Percentiles rank a stretch among this genome's conserved stretches.
Evolutionary conservation across 495 filamentous ascomycete genomes (phyloP).

Genomic region (Penicillium dipodomyicola): DNA sequence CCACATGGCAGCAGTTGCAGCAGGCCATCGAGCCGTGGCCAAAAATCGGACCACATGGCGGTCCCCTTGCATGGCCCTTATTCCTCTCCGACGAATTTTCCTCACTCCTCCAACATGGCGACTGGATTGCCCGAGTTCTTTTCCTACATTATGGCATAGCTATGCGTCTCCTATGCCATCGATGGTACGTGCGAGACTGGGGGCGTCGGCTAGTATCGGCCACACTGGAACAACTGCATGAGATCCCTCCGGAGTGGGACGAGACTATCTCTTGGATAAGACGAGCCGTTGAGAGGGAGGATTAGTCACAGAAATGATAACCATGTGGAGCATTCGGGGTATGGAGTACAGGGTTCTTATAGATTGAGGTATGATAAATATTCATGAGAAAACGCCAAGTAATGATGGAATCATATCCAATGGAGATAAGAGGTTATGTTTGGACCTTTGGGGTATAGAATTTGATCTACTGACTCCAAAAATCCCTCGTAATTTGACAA

Average conservation of each 20-base stretch:
- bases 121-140: constrained; percentile 40
- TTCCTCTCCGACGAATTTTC: constrained; percentile 33
- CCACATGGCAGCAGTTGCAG: constrained; percentile 31
- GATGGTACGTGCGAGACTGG: constrained; percentile 41
- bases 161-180: constrained; percentile 38
- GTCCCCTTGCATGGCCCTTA: constrained; percentile 39
- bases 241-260: constrained; percentile 32
- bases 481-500: no score
- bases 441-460: neutral
- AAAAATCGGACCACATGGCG: constrained; percentile 30
- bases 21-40: constrained; percentile 38
- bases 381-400: neutral
- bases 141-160: constrained; percentile 39
- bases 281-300: constrained; percentile 22
- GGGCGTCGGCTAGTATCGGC: constrained; percentile 38
- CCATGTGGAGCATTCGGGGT: neutral
- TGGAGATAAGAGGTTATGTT: neutral
- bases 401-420: neutral
- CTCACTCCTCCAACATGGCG: constrained; percentile 26
- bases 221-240: constrained; percentile 28
- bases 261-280: constrained; percentile 38
- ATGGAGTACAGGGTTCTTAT: neutral
- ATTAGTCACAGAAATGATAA: constrained; percentile 1
- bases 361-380: neutral
- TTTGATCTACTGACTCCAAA: neutral